Evolutionary conservation across 2,329 filamentous ascomycete species (phyloP).

Genomic region (Claviceps sorghi): DNA sequence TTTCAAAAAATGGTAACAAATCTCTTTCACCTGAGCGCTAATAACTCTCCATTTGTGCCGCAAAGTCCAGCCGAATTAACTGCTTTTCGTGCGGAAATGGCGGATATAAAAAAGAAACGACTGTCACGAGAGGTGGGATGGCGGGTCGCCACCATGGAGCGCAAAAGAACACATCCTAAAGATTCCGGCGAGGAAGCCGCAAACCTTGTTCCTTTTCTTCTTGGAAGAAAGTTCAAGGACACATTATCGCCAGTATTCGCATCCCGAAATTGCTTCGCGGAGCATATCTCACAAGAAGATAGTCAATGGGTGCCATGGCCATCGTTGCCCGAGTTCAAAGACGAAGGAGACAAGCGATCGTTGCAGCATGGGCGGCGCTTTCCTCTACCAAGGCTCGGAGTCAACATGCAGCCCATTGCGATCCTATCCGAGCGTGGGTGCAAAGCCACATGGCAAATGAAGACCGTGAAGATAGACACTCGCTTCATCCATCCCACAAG

Average conservation of each 20-base stretch:
- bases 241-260: slow-evolving; percentile 20
- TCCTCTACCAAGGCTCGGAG: slow-evolving; percentile 18
- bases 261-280: slow-evolving; percentile 19
- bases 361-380: slow-evolving; percentile 14
- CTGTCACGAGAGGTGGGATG: slow-evolving; percentile 13
- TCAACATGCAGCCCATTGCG: slow-evolving; percentile 6
- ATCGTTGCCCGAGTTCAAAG: slow-evolving; percentile 21
- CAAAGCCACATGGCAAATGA: slow-evolving; percentile 14
- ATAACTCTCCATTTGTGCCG: slow-evolving; percentile 24
- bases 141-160: slow-evolving; percentile 9
- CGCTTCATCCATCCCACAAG: slow-evolving; percentile 8
- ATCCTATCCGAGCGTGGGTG: slow-evolving; percentile 9
- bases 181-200: not conserved
- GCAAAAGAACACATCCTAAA: slow-evolving; percentile 6
- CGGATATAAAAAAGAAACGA: slow-evolving; percentile 13
- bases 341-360: slow-evolving; percentile 18
- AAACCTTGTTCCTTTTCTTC: slow-evolving; percentile 11
- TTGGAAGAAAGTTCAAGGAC: slow-evolving; percentile 15
- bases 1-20: slow-evolving; percentile 23
- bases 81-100: slow-evolving; percentile 16
- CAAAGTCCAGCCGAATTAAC: slow-evolving; percentile 20
- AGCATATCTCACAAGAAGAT: slow-evolving; percentile 6
- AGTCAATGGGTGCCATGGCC: slow-evolving; percentile 18
- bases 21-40: slow-evolving; percentile 20
- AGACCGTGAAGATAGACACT: slow-evolving; percentile 11